A percentile compares a stretch with the other conserved stretches of the same genome.
phyloP scores from a whole-genome alignment of 2,329 filamentous ascomycete genomes.

The Periconia sp. region DNA sequence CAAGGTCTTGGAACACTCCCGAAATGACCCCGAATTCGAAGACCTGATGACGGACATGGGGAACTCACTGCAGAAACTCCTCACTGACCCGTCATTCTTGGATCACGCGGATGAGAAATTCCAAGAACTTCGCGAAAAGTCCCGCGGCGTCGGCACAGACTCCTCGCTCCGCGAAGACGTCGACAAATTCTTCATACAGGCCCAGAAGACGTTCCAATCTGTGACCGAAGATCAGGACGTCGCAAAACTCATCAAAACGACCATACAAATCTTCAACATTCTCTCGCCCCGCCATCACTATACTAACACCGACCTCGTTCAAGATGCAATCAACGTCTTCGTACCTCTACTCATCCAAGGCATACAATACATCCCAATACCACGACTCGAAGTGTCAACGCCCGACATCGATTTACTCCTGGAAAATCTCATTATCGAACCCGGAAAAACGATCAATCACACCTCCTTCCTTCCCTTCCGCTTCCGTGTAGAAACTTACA shows the following conservation, averaged over 20 bases:
- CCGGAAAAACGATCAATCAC: slow-evolving; percentile 80
- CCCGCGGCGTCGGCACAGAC: slow-evolving; percentile 64
- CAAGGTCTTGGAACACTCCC: slow-evolving; percentile 73
- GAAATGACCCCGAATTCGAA: slow-evolving; percentile 83
- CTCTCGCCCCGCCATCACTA: slow-evolving; percentile 70
- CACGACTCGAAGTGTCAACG: slow-evolving; percentile 83
- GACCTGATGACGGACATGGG: slow-evolving; percentile 75
- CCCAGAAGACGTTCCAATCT: slow-evolving; percentile 70
- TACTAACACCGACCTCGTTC: slow-evolving; percentile 73
- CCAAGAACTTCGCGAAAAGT: slow-evolving; percentile 63
- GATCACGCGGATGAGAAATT: slow-evolving; percentile 74
- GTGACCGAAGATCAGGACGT: slow-evolving; percentile 76
- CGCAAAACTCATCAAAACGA: slow-evolving; percentile 70
- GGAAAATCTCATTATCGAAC: slow-evolving; percentile 90
- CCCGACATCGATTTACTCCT: slow-evolving; percentile 84
- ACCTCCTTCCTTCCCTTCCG: slow-evolving; percentile 90
- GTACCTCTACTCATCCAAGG: slow-evolving; percentile 77
- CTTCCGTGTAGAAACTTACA: slow-evolving; percentile 80
- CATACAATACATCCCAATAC: slow-evolving; percentile 88
- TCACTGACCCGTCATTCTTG: slow-evolving; percentile 87
- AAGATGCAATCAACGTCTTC: slow-evolving; percentile 80
- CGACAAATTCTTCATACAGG: slow-evolving; percentile 72
- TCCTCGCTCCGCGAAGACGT: slow-evolving; percentile 75
- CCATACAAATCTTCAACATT: slow-evolving; percentile 70
- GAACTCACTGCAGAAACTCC: slow-evolving; percentile 76